A percentile compares a stretch with the other conserved stretches of the same genome.
Evolutionary conservation across 495 filamentous ascomycete genomes (phyloP).

Genomic region (Neurospora tetrasperma): DNA sequence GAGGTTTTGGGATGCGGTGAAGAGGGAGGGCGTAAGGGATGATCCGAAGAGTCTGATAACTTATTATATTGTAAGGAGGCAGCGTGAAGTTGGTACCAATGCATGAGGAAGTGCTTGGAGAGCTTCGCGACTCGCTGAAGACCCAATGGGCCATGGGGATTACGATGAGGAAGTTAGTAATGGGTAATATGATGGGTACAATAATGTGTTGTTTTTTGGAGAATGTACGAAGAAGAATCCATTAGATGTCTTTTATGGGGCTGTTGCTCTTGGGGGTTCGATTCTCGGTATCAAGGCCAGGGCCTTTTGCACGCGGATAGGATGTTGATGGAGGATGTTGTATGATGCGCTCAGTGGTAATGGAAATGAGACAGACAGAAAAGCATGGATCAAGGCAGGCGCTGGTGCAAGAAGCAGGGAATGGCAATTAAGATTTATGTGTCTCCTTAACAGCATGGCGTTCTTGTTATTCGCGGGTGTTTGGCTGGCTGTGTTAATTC

Average conservation of each 20-base stretch:
- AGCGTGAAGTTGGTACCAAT: constrained; percentile 29
- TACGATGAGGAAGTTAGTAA: not conserved
- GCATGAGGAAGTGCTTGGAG: not conserved
- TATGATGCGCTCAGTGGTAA: not conserved
- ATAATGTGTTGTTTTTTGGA: not conserved
- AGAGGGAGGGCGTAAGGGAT: constrained; percentile 41
- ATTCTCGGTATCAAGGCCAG: not conserved
- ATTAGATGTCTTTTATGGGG: not conserved
- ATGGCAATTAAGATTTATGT: not conserved
- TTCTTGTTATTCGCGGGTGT: not conserved
- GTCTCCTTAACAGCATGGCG: not conserved
- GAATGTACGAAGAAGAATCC: not conserved
- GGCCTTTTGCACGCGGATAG: not conserved
- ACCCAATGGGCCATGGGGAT: not conserved
- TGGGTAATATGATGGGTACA: not conserved
- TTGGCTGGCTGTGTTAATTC: not conserved
- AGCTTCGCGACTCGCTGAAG: not conserved
- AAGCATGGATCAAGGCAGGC: not conserved
- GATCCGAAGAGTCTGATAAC: constrained; percentile 66
- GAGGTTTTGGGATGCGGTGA: constrained; percentile 55
- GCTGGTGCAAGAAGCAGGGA: not conserved
- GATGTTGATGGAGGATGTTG: not conserved
- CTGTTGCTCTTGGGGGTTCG: not conserved
- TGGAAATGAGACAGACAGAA: not conserved
- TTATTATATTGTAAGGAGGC: constrained; percentile 69